Evolutionary conservation across 345 rosid genomes (phyloP), one percentile per base, ranked within the genome.

Genomic region (Eucalyptus microcorys): DNA sequence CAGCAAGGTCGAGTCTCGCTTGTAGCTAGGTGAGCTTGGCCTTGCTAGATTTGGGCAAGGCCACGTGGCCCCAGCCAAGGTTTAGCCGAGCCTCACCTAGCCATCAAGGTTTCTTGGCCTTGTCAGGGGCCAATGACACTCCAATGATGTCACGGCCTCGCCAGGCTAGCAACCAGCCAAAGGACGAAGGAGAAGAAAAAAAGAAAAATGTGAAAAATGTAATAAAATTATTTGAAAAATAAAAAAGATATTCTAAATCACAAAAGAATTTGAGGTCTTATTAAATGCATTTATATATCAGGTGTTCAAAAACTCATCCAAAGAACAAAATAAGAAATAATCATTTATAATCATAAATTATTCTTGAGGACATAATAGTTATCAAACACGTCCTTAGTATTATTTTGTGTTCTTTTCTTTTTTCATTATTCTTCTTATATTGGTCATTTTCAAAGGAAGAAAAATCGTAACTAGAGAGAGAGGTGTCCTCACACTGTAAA

Each of bases 1-100:
- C 0, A 0, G 8, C 3, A 0, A 50, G 22, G 8, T 50, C 2
- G 2, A 50, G 50, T 14, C 16, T 49, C 7, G 17, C 1, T 1
- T 1, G 52, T 1, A 14, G 1, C 0, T 49, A 0, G 1, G 52
- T 0, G 7, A 49, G 52, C 52, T 49, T 2, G 17, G 52, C 52
- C 52, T 49, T 2, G 7, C 17, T 49, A 49, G 52, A 49, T 5
- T 14, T 49, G 52, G 52, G 0, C 17, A 0, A 49, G 50, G 50
- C 50, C 50, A 14, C 6, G 0, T 2, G 6, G 50, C 50, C 6
- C 50, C 1, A 49, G 6, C 6, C 50, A 49, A 49, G 50, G 50
- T 16, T 49, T 2, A 0, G 1, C 16, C 1, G 16, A 49, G 50
- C 16, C 49, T 49, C 7, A 1, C 17, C 50, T 2, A 5, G 0